phyloP scores from a whole-genome alignment of 2,329 filamentous ascomycete species.

The Colletotrichum sp. region DNA sequence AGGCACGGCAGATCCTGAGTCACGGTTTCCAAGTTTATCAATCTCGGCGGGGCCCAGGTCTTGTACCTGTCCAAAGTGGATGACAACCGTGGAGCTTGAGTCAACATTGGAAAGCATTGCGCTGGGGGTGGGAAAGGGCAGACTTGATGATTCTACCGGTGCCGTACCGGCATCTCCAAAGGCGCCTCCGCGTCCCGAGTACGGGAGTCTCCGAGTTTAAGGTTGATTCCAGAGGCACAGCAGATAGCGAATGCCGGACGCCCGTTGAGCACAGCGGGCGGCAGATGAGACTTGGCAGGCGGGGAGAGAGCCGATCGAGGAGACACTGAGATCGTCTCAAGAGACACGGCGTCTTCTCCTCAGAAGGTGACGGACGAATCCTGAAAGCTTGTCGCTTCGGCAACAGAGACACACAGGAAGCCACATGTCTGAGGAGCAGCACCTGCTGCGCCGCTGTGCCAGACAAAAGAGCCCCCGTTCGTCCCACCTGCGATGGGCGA shows the following conservation, averaged over 20 bases:
- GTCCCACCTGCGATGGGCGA: neutral
- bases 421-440: neutral
- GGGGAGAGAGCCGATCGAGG: neutral
- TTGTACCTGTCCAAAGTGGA: neutral
- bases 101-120: neutral
- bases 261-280: neutral
- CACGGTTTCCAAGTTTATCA: constrained; percentile 4
- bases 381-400: neutral
- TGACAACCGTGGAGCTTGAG: neutral
- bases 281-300: constrained; percentile 14
- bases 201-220: neutral
- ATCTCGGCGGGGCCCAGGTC: neutral
- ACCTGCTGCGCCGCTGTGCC: neutral
- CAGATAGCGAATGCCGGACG: neutral
- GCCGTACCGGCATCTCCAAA: neutral
- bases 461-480: neutral
- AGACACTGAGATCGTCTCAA: neutral
- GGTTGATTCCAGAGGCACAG: neutral
- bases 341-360: neutral
- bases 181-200: neutral
- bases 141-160: neutral
- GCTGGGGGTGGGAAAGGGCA: neutral
- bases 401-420: neutral
- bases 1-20: neutral
- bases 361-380: neutral